Base-by-base conservation (phyloP, 257 asterid species). In the Eucommia ulmoides region DNA sequence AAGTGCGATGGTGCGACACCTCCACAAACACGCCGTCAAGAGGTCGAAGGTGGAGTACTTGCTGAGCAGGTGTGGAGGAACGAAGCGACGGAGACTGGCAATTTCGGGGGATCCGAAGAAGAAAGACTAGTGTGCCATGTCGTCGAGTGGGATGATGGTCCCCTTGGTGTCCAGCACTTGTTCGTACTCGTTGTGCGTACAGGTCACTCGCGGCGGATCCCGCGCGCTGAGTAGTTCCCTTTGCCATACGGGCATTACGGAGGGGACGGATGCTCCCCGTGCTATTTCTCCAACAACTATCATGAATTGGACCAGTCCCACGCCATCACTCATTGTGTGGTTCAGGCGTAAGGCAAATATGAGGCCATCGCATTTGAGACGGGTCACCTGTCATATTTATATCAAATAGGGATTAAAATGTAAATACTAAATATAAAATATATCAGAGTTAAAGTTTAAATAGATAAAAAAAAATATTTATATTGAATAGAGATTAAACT, bases 271-370 rank as follows among this genome's bases (percentile, higher is more conserved):
- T 0, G 71, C 70, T 1, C 88, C 94, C 4, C 72, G 68, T 10
- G 95, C 93, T 0, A 81, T 55, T 52, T 84, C 91, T 3, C 72
- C 81, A 0, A 82, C 66, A 2, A 84, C 83, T 0, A 61, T 24
- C 84, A 77, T 72, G 54, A 84, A 83, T 49, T 75, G 92, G 42
- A 63, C 76, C 0, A 80, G 73, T 8, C 95, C 95, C 0, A 74
- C 50, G 2, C 68, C 93, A 20, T 84, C 95, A 24, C 81, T 14
- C 70, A 84, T 68, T 0, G 91, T 66, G 79, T 84, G 95, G 24
- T 82, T 79, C 16, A 72, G 74, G 23, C 84, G 82, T 22, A 79
- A 46, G 1, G 83, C 82, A 0, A 84, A 66, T 20, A 82, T 69
- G 46, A 79, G 79, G 12, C 93, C 81, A 3, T 83, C 92, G 29